A percentile compares a stretch with the other conserved stretches of the same genome.
Evolutionary conservation across 768 basidiomycete species (phyloP).

Genomic region (Tricholoma furcatifolium): DNA sequence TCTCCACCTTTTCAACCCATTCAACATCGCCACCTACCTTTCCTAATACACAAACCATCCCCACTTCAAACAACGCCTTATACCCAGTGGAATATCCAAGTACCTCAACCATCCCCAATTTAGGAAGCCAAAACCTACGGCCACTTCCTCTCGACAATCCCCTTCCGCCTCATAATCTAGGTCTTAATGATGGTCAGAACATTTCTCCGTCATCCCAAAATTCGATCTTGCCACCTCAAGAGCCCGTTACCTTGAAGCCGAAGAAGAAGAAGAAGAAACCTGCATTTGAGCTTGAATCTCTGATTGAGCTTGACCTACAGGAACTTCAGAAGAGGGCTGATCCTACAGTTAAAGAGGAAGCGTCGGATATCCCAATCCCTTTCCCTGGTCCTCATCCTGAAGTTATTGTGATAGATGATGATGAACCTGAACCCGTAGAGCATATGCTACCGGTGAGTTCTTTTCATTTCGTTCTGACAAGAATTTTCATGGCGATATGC

Average conservation of each 20-base stretch:
- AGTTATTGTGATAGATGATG: constrained; percentile 4
- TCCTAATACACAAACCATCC: background rate
- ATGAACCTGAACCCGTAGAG: background rate
- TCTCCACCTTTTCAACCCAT: background rate
- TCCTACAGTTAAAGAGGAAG: constrained; percentile 5
- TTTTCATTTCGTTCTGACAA: no score
- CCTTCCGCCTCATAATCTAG: no score
- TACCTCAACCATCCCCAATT: no score
- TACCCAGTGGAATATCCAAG: no score
- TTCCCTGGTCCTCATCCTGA: background rate
- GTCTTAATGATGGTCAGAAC: background rate
- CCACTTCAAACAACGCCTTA: background rate
- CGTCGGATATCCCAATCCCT: constrained; percentile 1
- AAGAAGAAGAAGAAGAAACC: constrained; percentile 14
- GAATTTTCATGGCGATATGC: no score
- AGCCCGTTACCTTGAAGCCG: background rate
- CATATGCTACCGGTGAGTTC: constrained; percentile 1
- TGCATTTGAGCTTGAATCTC: constrained; percentile 6
- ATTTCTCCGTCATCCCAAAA: background rate
- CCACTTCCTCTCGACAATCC: no score
- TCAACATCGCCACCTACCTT: background rate
- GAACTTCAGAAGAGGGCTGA: constrained; percentile 14
- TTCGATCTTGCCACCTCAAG: background rate
- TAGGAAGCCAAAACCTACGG: no score
- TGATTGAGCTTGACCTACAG: constrained; percentile 17